Evolutionary conservation across 176 grass and related monocot species (phyloP).

Genomic region (Pontederia paniculata): DNA sequence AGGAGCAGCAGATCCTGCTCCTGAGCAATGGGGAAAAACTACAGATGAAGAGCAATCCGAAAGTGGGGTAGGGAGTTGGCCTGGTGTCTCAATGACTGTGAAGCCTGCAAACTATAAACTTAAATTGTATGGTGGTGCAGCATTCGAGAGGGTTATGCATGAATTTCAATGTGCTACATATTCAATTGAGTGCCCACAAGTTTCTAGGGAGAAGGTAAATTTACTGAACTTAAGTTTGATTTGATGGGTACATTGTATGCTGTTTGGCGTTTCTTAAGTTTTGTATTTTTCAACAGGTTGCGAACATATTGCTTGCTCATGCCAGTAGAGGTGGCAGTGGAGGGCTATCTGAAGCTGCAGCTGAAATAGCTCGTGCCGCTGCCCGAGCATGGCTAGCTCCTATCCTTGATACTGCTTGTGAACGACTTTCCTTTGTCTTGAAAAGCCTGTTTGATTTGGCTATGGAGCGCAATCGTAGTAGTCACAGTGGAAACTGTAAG

Average conservation of each 20-base stretch:
- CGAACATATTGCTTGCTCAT: conserved; percentile 98
- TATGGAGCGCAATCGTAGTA: conserved; percentile 56
- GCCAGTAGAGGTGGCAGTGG: conserved; percentile 68
- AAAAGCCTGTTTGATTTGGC: conserved; percentile 90
- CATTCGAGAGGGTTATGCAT: conserved; percentile 93
- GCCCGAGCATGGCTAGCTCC: conserved; percentile 80
- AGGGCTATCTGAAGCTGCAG: conserved; percentile 74
- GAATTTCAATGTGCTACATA: conserved; percentile 91
- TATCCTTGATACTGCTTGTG: conserved; percentile 83
- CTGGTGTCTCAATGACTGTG: conserved; percentile 54
- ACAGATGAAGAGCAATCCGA: conserved; percentile 70
- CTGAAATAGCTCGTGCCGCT: conserved; percentile 84
- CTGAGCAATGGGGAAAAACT: conserved; percentile 94
- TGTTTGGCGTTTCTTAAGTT: conserved; percentile 8
- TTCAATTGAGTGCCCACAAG: conserved; percentile 83
- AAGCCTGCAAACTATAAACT: conserved; percentile 72
- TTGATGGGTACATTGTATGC: too few relatives aligned
- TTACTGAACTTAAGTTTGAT: neutral
- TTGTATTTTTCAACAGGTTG: conserved; percentile 41
- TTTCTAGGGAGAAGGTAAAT: conserved; percentile 88
- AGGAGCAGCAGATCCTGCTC: conserved; percentile 83
- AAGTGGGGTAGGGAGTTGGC: conserved; percentile 83
- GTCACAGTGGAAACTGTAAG: conserved; percentile 48
- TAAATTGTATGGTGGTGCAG: conserved; percentile 85
- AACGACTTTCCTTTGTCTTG: conserved; percentile 90